Evolutionary conservation across 2,329 filamentous ascomycete species (phyloP).

Genomic region (Penicillium sp.): DNA sequence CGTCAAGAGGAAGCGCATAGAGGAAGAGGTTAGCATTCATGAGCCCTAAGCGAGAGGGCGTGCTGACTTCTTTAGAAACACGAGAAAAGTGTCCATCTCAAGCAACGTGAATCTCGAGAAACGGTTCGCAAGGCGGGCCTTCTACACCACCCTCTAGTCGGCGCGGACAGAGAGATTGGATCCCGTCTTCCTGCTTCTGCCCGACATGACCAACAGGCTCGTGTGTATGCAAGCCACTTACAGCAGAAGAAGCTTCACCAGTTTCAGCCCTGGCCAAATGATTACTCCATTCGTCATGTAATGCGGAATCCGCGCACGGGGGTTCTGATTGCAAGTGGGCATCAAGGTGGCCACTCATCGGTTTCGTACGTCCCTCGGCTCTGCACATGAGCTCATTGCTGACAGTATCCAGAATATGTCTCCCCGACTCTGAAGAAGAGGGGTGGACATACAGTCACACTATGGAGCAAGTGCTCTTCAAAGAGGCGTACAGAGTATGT

Average conservation of each 20-base stretch:
- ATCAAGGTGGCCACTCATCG: constrained; percentile 27
- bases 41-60: background rate
- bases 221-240: constrained; percentile 33
- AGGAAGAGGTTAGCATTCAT: constrained; percentile 36
- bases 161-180: constrained; percentile 31
- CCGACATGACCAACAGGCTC: constrained; percentile 27
- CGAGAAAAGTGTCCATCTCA: constrained; percentile 23
- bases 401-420: constrained; percentile 26
- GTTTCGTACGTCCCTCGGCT: constrained; percentile 29
- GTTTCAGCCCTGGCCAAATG: constrained; percentile 26
- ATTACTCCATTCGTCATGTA: constrained; percentile 31
- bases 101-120: constrained; percentile 30
- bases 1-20: constrained; percentile 54
- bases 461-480: constrained; percentile 33
- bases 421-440: constrained; percentile 29
- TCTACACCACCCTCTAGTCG: constrained; percentile 29
- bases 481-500: constrained; percentile 31
- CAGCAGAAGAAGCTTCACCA: constrained; percentile 29
- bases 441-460: constrained; percentile 32
- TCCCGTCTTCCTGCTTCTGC: constrained; percentile 13
- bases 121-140: constrained; percentile 30
- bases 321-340: constrained; percentile 35
- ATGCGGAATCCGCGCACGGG: constrained; percentile 35
- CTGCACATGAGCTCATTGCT: background rate
- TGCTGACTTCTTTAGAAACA: constrained; percentile 25